These are phyloP conservation scores for Ophiostoma australiae DNA, from an alignment of 2,329 filamentous ascomycete genomes.

Conservation along the genomic window DNA sequence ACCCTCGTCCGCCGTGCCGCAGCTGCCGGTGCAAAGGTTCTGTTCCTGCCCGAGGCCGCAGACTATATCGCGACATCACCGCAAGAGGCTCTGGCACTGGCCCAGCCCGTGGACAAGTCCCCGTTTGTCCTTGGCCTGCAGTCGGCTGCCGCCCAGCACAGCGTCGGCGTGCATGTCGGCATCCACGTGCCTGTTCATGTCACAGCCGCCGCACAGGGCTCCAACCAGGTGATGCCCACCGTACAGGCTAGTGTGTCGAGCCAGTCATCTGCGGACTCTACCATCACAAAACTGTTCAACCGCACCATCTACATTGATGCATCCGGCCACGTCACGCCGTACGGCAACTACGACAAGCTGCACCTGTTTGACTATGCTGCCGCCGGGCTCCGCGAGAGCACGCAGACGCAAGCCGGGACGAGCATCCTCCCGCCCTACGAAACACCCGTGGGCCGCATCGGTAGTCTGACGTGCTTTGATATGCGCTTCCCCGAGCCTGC, in stretches of 20 bases:
- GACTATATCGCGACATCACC: conserved; percentile 77
- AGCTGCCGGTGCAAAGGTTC: conserved; percentile 66
- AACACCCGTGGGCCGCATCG: conserved; percentile 69
- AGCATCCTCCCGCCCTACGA: conserved; percentile 57
- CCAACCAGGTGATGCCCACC: conserved; percentile 28
- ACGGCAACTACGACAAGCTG: conserved; percentile 70
- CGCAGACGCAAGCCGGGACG: conserved; percentile 32
- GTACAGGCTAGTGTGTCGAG: conserved; percentile 21
- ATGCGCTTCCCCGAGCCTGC: conserved; percentile 75
- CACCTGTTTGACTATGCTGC: conserved; percentile 74
- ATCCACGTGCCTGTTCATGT: conserved; percentile 67
- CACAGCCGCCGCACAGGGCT: conserved; percentile 30
- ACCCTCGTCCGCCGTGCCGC: conserved; percentile 67
- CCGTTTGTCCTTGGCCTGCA: conserved; percentile 74
- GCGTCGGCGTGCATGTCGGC: conserved; percentile 75
- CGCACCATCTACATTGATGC: conserved; percentile 49
- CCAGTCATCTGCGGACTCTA: background rate
- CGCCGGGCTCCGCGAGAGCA: conserved; percentile 43
- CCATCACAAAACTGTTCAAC: conserved; percentile 44
- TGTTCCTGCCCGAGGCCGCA: conserved; percentile 88
- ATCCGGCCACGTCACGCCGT: conserved; percentile 38
- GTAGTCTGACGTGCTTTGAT: conserved; percentile 85
- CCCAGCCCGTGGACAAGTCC: conserved; percentile 58
- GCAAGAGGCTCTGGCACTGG: conserved; percentile 65
- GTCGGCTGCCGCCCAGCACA: conserved; percentile 57